Base-by-base conservation (phyloP, 768 basidiomycete genomes). In the Clitopilus passeckerianus region DNA sequence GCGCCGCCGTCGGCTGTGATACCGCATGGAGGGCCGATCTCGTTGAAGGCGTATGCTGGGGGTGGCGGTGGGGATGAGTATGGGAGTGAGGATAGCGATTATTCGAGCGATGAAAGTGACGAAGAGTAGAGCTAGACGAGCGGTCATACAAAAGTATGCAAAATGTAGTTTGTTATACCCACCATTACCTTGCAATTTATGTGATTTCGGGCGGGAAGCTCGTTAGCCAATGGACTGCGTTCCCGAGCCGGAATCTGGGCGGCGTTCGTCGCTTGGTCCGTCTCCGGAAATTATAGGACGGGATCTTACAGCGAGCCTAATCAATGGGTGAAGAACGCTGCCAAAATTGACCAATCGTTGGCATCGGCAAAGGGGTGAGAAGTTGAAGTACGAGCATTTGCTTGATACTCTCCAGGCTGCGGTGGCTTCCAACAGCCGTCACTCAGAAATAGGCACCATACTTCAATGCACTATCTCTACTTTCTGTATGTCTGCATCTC, bases 291-390 rank as follows among this genome's bases (percentile, higher is more conserved):
- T 72, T 18, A 60, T 52, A 24, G 59, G 66, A 1, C 61, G 60
- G 22, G 18, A 63, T 8, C 65, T 74, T 6, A 62, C 68, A 1
- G 30, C 62, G n/a, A 18, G 59, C 16, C 37, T 52, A 3, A 24
- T 72, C 58, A 74, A 74, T 57, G 72, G 72, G 6, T 63, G 72
- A 71, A 70, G 61, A 73, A 73, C 53, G 59, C 61, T 5, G 63
- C 70, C 16, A 67, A 66, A 53, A 69, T 61, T 46, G 70, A 70
- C 5, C 66, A 68, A 34, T 63, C 67, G 6, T 60, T 70, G 34
- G 68, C 8, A 3, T 41, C 37, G 37, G 37, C n/a, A n/a, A n/a
- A 34, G 68, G 16, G 62, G 67, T 10, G 54, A 56, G 2, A 41
- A 61, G 20, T 54, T 69, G 33, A 43, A 22, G 16, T 53, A 53